Evolutionary conservation across 1,139 yeast species (phyloP), one percentile per base, ranked within the genome.

Genomic region (Fermentozyma sake): DNA sequence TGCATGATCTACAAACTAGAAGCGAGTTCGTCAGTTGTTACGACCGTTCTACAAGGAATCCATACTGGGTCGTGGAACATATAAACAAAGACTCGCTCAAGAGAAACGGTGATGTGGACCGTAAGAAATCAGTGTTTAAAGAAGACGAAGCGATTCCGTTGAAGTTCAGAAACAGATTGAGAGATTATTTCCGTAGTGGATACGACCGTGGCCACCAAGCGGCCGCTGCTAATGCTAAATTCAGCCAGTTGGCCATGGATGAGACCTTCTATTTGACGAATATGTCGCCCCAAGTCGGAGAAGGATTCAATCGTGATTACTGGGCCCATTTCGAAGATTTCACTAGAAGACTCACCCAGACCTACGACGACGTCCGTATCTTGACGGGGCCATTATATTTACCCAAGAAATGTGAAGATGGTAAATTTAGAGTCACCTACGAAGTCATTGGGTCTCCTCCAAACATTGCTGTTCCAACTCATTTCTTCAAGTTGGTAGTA

Each of bases 371-470:
- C 28, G 95, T 93, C 9, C 68, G 96, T 35, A 70, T 91, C 24
- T 79, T 91, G 52, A 91, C 97, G 0, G 99, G 99, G 4, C 97
- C 98, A 1, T 63, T 93, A 32, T 91, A 79, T 50, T 69, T 91
- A 33, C 98, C 99, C 4, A 81, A 80, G 46, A 64, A 66, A 34
- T 73, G 76, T 39, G 72, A 61, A 23, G 87, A 82, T 45, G 93
- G 89, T 3, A 91, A 89, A 52, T 84, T 65, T 56, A 68, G 84
- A 40, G 95, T 91, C 11, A 64, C 73, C 3, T 91, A 89, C 55
- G 98, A 93, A 58, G 85, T 91, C 23, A 86, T 91, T 53, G 99
- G 99, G 3, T 83, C 86, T 42, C 99, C 99, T 5, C 98, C 98
- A 28, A 84, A 76, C 44, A 72, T 91, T 31, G 97, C 98, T 0